These are phyloP conservation scores for Ceratonia siliqua DNA, from an alignment of 306 rosid species.

Conservation along the genomic window DNA sequence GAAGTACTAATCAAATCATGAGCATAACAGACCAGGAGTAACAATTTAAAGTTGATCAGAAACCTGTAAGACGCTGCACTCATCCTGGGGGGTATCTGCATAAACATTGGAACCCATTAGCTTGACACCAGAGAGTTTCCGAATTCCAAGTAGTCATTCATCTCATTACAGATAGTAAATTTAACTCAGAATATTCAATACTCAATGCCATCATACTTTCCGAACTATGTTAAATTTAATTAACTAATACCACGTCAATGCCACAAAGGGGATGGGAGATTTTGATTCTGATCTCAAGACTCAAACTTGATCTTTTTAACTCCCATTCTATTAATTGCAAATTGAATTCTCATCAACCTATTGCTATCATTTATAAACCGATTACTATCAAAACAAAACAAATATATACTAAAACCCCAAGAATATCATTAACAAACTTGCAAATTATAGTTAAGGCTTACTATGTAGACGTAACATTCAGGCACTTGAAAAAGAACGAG, in stretches of 20 bases:
- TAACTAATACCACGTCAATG: background rate
- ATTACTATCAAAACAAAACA: conserved; percentile 12
- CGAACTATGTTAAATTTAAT: background rate
- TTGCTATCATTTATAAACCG: conserved; percentile 9
- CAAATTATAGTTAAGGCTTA: conserved; percentile 36
- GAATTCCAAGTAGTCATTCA: conserved; percentile 8
- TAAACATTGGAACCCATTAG: conserved; percentile 32
- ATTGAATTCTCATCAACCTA: background rate
- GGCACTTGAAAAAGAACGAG: conserved; percentile 88
- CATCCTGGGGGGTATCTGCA: conserved; percentile 93
- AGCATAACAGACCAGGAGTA: background rate
- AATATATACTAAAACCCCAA: conserved; percentile 3
- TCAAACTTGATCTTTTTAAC: background rate
- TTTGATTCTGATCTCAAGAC: background rate
- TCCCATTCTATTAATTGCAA: conserved; percentile 3
- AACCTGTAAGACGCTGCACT: conserved; percentile 96
- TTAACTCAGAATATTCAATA: background rate
- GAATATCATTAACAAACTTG: conserved; percentile 22
- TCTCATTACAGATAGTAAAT: background rate
- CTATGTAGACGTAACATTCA: conserved; percentile 91
- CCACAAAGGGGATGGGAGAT: background rate
- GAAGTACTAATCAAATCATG: background rate
- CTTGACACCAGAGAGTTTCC: background rate
- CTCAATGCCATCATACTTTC: conserved; percentile 23
- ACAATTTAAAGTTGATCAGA: conserved; percentile 10